Conservation (phyloP, 192 early-diverging fungal species). For the Oehlia diaphana region DNA sequence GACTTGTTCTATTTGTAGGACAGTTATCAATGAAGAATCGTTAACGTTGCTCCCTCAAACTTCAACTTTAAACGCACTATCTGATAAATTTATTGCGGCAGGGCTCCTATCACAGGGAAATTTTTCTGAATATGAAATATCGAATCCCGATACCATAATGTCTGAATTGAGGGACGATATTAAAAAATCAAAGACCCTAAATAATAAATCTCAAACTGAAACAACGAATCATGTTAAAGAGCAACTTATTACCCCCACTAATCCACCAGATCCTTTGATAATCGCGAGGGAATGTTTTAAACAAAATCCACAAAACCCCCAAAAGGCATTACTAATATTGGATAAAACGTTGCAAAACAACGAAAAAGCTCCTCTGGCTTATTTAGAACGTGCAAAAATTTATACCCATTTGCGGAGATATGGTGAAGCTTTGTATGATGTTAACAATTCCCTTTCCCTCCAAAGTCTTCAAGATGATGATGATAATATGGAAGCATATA, state of each 20-base stretch:
- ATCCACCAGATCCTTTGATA: background rate
- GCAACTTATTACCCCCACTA: background rate
- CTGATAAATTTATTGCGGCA: background rate
- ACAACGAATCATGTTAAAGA: background rate
- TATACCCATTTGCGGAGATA: background rate
- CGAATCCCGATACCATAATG: background rate
- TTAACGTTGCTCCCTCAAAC: background rate
- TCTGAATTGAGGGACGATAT: background rate
- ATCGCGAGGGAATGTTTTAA: background rate
- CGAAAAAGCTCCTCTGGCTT: background rate
- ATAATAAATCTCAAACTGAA: background rate
- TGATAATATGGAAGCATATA: background rate
- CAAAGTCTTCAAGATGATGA: background rate
- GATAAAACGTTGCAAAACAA: background rate
- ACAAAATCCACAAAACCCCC: background rate
- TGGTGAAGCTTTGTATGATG: background rate
- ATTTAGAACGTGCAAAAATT: background rate
- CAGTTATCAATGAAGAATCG: background rate
- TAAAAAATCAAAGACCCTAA: background rate
- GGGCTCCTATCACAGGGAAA: background rate
- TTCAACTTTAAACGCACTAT: background rate
- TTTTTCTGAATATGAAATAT: background rate
- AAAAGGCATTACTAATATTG: background rate
- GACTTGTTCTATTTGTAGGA: background rate
- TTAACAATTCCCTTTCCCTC: background rate